Percentiles rank a stretch among this genome's conserved stretches.
These are phyloP conservation scores for Chlamydomonas sphaeroides DNA, from an alignment of 139 green algal genomes.

Conservation along the genomic window DNA sequence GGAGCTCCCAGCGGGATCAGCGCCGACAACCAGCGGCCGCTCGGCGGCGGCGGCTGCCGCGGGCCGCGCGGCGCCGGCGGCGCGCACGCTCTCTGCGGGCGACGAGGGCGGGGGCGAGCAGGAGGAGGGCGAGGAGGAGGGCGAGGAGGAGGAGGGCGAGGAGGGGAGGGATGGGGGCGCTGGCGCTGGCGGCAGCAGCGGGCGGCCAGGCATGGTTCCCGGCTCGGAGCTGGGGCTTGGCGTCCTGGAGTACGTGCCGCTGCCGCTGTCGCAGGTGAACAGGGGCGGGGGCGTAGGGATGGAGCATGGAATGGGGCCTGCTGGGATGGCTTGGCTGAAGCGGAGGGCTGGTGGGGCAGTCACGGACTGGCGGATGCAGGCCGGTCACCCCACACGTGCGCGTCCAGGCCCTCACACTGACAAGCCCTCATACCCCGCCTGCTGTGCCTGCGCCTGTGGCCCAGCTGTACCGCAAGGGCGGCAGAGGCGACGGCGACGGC, in stretches of 20 bases:
- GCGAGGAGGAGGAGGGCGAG: conserved; percentile 4
- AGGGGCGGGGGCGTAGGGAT: not conserved
- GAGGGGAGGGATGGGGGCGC: not conserved
- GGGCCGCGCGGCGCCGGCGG: not conserved
- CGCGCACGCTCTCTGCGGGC: not conserved
- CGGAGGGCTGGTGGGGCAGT: too few species aligned
- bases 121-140: not conserved
- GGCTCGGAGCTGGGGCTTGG: conserved; percentile 23
- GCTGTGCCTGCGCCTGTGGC: too few species aligned
- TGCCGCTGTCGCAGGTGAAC: conserved; percentile 30
- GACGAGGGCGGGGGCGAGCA: not conserved
- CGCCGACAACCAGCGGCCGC: not conserved
- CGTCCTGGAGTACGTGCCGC: conserved; percentile 19
- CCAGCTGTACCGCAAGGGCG: too few species aligned
- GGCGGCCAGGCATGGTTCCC: not conserved
- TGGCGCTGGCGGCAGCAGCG: not conserved
- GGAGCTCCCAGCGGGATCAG: not conserved
- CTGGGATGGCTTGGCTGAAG: too few species aligned
- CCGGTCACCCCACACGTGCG: too few species aligned
- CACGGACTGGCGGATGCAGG: too few species aligned
- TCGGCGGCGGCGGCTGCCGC: not conserved
- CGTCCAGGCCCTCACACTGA: too few species aligned
- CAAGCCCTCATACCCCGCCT: too few species aligned
- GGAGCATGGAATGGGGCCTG: not conserved
- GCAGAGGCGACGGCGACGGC: too few species aligned